Conservation (phyloP, 768 basidiomycete genomes). For the Lactarius sp. region DNA sequence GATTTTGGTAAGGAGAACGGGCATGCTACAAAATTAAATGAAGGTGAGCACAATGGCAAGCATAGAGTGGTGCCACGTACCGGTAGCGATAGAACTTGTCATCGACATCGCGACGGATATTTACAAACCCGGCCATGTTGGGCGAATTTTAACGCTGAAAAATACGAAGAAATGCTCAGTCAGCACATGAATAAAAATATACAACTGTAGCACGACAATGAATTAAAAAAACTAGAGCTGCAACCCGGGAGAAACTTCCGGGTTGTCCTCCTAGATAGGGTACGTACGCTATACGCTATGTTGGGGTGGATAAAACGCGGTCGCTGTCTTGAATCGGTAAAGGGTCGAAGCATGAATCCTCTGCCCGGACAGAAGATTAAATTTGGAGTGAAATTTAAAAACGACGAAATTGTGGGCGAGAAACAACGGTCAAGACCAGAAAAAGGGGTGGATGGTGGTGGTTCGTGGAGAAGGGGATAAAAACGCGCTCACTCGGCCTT, state of each 20-base stretch:
- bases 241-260: not conserved
- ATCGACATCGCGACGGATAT: conserved; percentile 94
- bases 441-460: conserved; percentile 15
- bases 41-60: not conserved
- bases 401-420: conserved; percentile 61
- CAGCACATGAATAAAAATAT: not conserved
- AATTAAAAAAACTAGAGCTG: not conserved
- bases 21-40: conserved; percentile 63
- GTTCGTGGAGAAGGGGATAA: not conserved
- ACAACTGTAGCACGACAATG: conserved; percentile 23
- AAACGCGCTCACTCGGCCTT: not conserved
- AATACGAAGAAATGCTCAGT: not conserved
- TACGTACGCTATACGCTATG: conserved; percentile 38
- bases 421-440: conserved; percentile 20
- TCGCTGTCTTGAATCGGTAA: conserved; percentile 65
- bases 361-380: conserved; percentile 64
- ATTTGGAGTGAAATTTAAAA: conserved; percentile 40
- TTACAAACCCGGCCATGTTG: conserved; percentile 89
- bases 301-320: conserved; percentile 46
- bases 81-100: conserved; percentile 96
- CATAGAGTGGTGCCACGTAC: conserved; percentile 36
- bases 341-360: conserved; percentile 94
- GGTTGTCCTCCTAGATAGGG: conserved; percentile 25
- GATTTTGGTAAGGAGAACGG: conserved; percentile 88
- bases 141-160: conserved; percentile 59